phyloP scores from a whole-genome alignment of 805 yeast species.

The Phaffomyces thermotolerans region DNA sequence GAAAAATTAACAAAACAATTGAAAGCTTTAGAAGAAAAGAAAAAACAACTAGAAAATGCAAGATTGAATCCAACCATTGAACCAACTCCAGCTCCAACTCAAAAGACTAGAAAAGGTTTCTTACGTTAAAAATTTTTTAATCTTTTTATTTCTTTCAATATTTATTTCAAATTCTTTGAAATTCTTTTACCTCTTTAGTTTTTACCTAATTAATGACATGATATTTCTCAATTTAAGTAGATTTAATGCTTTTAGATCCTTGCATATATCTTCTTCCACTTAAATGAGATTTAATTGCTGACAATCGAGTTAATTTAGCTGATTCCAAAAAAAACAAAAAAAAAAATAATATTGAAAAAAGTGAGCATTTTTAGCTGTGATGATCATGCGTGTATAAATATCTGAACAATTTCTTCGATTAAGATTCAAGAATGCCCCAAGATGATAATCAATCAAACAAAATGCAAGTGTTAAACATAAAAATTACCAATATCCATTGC shows the following conservation, averaged over 20 bases:
- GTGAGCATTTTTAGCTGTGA: slow-evolving; percentile 1
- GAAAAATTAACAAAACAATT: slow-evolving; percentile 86
- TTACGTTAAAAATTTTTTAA: slow-evolving; percentile 41
- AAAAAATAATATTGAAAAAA: neutral
- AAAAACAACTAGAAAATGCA: slow-evolving; percentile 65
- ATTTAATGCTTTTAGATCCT: no score
- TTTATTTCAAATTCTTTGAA: neutral
- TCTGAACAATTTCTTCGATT: no score
- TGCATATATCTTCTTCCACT: no score
- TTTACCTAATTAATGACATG: no score
- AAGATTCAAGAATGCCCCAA: no score
- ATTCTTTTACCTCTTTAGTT: no score
- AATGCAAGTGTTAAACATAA: slow-evolving; percentile 11
- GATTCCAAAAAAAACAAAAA: no score
- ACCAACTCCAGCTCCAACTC: slow-evolving; percentile 32
- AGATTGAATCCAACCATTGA: slow-evolving; percentile 37
- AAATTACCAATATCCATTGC: slow-evolving; percentile 45
- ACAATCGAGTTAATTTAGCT: neutral
- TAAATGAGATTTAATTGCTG: neutral
- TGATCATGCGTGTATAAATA: neutral
- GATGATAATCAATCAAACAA: neutral
- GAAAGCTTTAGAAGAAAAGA: slow-evolving; percentile 85
- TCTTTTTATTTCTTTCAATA: neutral
- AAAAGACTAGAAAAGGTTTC: slow-evolving; percentile 73
- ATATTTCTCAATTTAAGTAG: no score